These are phyloP conservation scores for Ceratobasidium sp. DNA, from an alignment of 1,284 basidiomycete species.

Conservation along the genomic window DNA sequence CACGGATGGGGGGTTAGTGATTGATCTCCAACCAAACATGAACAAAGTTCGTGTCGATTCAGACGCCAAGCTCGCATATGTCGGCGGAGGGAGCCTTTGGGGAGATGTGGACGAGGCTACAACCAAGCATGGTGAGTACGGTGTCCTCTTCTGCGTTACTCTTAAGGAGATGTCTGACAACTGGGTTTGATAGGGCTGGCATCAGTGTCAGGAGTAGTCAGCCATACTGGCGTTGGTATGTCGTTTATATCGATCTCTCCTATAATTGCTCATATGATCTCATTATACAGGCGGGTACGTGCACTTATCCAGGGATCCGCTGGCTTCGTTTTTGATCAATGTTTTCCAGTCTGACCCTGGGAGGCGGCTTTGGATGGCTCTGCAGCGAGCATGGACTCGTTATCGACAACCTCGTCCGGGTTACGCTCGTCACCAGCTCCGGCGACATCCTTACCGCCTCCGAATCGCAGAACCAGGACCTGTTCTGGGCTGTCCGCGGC, in stretches of 20 bases:
- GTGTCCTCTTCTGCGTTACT: constrained; percentile 21
- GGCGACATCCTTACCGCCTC: constrained; percentile 63
- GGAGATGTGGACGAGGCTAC: constrained; percentile 44
- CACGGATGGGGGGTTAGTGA: constrained; percentile 46
- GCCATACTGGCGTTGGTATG: constrained; percentile 11
- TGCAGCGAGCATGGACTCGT: constrained; percentile 42
- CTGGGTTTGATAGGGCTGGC: constrained; percentile 10
- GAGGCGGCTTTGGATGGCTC: constrained; percentile 39
- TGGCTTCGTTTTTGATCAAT: no score
- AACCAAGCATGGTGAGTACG: constrained; percentile 24
- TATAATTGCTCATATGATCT: no score
- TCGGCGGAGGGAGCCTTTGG: constrained; percentile 49
- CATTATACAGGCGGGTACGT: neutral
- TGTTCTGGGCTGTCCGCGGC: constrained; percentile 69
- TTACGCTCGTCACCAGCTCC: constrained; percentile 66
- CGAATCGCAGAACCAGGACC: constrained; percentile 63
- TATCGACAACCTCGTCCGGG: constrained; percentile 53
- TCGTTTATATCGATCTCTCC: neutral
- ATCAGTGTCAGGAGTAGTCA: neutral
- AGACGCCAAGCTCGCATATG: constrained; percentile 41
- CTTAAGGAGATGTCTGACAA: neutral
- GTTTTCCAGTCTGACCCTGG: constrained; percentile 2
- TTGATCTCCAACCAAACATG: constrained; percentile 47
- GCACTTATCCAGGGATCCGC: no score
- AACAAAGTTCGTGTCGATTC: constrained; percentile 46